Percentiles rank a stretch among this genome's conserved stretches.
Evolutionary conservation across 345 rosid genomes (phyloP).

Genomic region (Murraya koenigii): DNA sequence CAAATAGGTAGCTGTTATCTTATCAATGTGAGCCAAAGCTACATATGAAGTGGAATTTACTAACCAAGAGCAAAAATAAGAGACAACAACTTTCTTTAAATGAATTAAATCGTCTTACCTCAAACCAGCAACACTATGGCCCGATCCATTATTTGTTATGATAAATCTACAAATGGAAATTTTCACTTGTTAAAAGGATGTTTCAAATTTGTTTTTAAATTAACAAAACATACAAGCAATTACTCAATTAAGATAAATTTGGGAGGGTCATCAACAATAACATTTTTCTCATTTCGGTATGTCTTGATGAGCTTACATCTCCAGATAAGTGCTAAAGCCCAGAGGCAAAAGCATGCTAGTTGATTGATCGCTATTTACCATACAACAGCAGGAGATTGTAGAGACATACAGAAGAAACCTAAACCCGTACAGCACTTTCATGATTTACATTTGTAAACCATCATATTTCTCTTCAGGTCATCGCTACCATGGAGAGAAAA

Average conservation of each 20-base stretch:
- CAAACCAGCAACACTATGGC: constrained; percentile 66
- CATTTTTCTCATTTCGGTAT: background rate
- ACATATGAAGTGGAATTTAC: background rate
- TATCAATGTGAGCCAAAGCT: background rate
- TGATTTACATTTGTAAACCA: background rate
- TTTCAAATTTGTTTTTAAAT: background rate
- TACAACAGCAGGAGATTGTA: background rate
- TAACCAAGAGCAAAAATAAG: background rate
- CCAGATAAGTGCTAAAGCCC: background rate
- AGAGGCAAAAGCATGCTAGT: background rate
- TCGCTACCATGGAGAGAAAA: background rate
- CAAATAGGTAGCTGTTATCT: background rate
- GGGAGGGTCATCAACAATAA: background rate
- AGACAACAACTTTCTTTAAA: background rate
- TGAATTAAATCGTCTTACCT: constrained; percentile 45
- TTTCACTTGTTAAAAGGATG: background rate
- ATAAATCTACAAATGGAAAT: constrained; percentile 57
- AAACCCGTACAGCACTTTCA: background rate
- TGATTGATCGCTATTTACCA: background rate
- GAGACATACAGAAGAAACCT: background rate
- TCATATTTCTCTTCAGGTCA: background rate
- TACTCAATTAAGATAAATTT: background rate
- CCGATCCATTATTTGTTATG: constrained; percentile 82
- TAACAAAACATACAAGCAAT: constrained; percentile 3
- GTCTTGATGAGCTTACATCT: background rate